Base-by-base conservation (phyloP, 768 basidiomycete genomes). In the Fomitopsis serialis region DNA sequence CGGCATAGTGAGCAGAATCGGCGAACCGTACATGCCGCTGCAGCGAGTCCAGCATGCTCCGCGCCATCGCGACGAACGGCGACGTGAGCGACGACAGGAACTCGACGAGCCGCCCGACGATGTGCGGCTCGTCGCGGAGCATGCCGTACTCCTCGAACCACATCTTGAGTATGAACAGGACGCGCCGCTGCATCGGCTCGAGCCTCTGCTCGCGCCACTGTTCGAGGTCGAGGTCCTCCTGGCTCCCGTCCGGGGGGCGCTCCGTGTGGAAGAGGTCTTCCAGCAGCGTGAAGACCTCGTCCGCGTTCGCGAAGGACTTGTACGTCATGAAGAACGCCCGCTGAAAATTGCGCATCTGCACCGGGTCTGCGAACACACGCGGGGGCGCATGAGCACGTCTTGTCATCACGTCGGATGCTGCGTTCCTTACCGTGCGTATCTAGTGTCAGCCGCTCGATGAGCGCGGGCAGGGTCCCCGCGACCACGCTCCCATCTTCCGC, bases 251-350 rank as follows among this genome's bases (percentile, higher is more conserved):
- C 50, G 44, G 21, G 43, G 42, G 1, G 54, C 54, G 45, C 49
- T 42, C n/a, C 51, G 58, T 29, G 32, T 49, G 40, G 55, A 57
- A 93, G 15, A 80, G 77, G 36, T 81, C 37, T 17, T 40, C 76
- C 17, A 84, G 70, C 27, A 95, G 78, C 47, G 82, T 83, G 58
- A 92, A 84, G 2, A 95, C 68, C 40, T 76, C 71, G 40, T 82
- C 78, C 2, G 89, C 78, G 6, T 80, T 81, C 23, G 82, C 84
- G 64, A 95, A 92, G 0, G 89, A 87, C 50, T 84, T 78, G 71
- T 89, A 92, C 15, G 92, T 94, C 68, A 81, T 84, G 43, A 95
- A 74, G 72, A 96, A 95, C n/a, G 80, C 76, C 29, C 76, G 73
- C 24, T 76, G 73, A 64, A 77, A 87, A 11, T 65, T 64, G 53